Percentiles rank a stretch among this genome's conserved stretches.
phyloP scores from a whole-genome alignment of 495 filamentous ascomycete species.

The Thozetella sp. region DNA sequence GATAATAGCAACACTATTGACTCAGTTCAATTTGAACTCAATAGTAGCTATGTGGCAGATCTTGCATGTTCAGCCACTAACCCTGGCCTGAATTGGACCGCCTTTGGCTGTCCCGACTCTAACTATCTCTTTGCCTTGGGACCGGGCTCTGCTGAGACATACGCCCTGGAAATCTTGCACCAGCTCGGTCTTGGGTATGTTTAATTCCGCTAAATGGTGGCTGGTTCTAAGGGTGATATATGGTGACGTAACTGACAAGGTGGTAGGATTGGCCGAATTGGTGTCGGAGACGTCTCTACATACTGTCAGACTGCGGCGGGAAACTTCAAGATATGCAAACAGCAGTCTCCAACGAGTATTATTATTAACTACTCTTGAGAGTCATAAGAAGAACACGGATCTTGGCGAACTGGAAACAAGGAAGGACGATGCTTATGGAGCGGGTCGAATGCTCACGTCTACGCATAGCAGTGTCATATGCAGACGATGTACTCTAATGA shows the following conservation, averaged over 20 bases:
- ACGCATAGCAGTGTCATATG: too few species aligned
- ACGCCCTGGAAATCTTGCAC: not conserved
- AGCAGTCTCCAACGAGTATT: not conserved
- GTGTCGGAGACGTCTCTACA: not conserved
- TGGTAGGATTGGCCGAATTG: not conserved
- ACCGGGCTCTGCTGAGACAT: not conserved
- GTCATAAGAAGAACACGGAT: too few species aligned
- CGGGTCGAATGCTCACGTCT: too few species aligned
- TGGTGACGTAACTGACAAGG: not conserved
- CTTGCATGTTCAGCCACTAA: not conserved
- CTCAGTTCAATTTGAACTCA: too few species aligned
- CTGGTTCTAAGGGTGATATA: not conserved
- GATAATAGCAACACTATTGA: too few species aligned
- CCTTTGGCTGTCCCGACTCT: not conserved
- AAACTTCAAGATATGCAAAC: not conserved
- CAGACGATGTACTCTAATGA: too few species aligned
- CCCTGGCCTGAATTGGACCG: not conserved
- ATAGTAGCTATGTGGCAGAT: too few species aligned
- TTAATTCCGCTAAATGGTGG: not conserved
- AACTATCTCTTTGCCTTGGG: not conserved
- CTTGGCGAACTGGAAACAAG: too few species aligned
- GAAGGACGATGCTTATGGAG: too few species aligned
- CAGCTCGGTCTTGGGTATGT: not conserved
- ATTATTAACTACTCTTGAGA: too few species aligned
- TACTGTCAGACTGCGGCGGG: not conserved